A percentile compares a stretch with the other conserved stretches of the same genome.
Conservation (phyloP, 2,329 filamentous ascomycete species). For the Beauveria rudraprayagi region DNA sequence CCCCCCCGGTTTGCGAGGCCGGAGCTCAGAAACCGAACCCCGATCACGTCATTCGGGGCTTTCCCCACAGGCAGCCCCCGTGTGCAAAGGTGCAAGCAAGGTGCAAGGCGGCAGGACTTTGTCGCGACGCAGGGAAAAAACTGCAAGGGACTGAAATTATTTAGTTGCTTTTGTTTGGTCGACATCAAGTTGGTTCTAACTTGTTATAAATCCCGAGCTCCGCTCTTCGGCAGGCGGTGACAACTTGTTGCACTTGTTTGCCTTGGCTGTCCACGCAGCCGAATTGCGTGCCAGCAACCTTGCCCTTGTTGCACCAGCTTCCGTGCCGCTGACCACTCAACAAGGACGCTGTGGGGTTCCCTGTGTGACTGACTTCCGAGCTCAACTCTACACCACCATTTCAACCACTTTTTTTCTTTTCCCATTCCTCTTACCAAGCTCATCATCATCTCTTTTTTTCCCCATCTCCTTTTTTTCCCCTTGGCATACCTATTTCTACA, state of each 20-base stretch:
- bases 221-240: constrained; percentile 6
- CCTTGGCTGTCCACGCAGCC: background rate
- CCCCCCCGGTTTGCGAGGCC: background rate
- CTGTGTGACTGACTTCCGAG: background rate
- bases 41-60: constrained; percentile 8
- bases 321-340: background rate
- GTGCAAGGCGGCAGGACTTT: no score
- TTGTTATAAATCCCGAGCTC: background rate
- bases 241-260: background rate
- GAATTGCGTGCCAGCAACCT: constrained; percentile 6
- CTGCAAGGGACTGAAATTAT: no score
- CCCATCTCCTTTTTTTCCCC: background rate
- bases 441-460: background rate
- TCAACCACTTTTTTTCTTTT: background rate
- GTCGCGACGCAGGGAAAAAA: no score
- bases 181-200: no score
- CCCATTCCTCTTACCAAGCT: background rate
- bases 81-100: background rate
- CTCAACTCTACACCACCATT: background rate
- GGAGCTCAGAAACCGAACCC: constrained; percentile 7
- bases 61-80: background rate
- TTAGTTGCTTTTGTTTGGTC: no score
- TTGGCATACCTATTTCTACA: background rate
- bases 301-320: background rate
- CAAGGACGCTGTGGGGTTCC: background rate